Evolutionary conservation across 495 filamentous ascomycete genomes (phyloP), one percentile per base, ranked within the genome.

Genomic region (Daldinia decipiens): DNA sequence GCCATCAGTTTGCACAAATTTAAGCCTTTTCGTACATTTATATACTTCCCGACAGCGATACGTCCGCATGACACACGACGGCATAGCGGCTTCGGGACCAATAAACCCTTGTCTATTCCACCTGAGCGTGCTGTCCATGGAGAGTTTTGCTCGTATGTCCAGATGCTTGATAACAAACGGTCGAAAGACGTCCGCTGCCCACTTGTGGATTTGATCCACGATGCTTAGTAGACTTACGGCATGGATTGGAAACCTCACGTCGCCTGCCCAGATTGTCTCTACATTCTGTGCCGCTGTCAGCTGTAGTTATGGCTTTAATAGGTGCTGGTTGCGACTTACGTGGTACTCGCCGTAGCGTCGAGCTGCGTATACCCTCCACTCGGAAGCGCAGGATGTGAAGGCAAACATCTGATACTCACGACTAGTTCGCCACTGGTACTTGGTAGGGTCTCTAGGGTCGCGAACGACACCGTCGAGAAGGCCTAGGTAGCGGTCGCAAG

Each of bases 91-190:
- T 47, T 47, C 19, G 17, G 19, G 43, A 21, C 43, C 43, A 47
- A 24, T 3, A 47, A 47, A 47, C 4, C 43, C 43, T 47, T 47
- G 43, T 9, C 43, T 24, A 12, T 47, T 47, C 43, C 43, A 47
- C 19, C 0, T 47, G 2, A 47, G 43, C 43, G 19, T 24, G 43
- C 43, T 24, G 43, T 47, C 43, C 19, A 47, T 12, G 3, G 43
- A 47, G 19, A 24, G 43, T 6, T 47, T 24, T 12, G 43, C 43
- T 11, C 43, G 19, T 47, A 47, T 47, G 43, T 53, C 50, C 2
- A 53, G 26, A 31, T 53, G 50, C 6, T 53, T 53, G 5, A 53
- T 53, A 24, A 53, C 50, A 17, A 53, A 53, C 1, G 24, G 24
- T 1, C 50, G 50, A 17, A 29, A 31, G 27, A 29, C 24, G 7